phyloP scores from a whole-genome alignment of 345 rosid genomes.

The Garcia nutans region DNA sequence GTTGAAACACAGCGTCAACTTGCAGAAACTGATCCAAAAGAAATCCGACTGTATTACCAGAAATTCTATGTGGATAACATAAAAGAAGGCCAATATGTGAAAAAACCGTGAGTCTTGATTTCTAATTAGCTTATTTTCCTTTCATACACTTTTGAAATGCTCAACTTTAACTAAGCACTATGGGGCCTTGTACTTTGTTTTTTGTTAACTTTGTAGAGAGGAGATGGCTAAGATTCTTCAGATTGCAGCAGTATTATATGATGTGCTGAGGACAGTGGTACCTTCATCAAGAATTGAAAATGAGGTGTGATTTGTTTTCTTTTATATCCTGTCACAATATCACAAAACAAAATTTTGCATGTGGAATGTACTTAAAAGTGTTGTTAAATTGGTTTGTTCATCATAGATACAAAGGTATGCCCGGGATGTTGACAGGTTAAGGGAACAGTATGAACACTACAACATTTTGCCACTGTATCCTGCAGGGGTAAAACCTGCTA shows the following conservation, averaged over 20 bases:
- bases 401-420: slow-evolving; percentile 61
- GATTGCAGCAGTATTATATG: slow-evolving; percentile 84
- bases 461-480: slow-evolving; percentile 86
- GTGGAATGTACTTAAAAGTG: slow-evolving; percentile 20
- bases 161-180: slow-evolving; percentile 12
- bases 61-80: slow-evolving; percentile 58
- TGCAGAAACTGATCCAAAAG: slow-evolving; percentile 56
- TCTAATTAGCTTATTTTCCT: background rate
- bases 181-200: slow-evolving; percentile 18
- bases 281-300: slow-evolving; percentile 46
- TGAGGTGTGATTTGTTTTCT: slow-evolving; percentile 45
- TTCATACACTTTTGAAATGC: slow-evolving; percentile 2
- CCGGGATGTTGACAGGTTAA: slow-evolving; percentile 58
- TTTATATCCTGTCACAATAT: slow-evolving; percentile 10
- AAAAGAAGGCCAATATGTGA: slow-evolving; percentile 52
- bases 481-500: slow-evolving; percentile 58
- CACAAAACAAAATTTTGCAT: slow-evolving; percentile 11
- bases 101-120: slow-evolving; percentile 66
- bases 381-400: slow-evolving; percentile 17
- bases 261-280: slow-evolving; percentile 68
- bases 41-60: slow-evolving; percentile 70
- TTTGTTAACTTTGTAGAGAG: slow-evolving; percentile 57
- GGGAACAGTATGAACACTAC: slow-evolving; percentile 54
- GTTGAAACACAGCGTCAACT: slow-evolving; percentile 36
- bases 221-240: slow-evolving; percentile 87